Evolutionary conservation across 768 basidiomycete genomes (phyloP), one percentile per base, ranked within the genome.

Genomic region (Boletus pseudopeckii): DNA sequence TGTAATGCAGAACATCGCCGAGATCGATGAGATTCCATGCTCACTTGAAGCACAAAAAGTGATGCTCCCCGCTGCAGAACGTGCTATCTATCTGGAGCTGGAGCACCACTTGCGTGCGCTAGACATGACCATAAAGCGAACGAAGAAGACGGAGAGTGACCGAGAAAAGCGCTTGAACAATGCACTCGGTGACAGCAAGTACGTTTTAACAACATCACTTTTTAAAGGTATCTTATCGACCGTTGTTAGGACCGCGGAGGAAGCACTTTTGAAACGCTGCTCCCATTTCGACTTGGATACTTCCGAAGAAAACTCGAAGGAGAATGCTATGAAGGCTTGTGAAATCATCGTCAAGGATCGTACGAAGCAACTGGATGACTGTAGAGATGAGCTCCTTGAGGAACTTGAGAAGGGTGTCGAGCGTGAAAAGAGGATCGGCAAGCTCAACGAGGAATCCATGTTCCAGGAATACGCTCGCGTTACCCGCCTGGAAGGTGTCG

Each of bases 1-100:
- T 9, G 24, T 20, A 11, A 45, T 32, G 17, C 61, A 97, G 88
- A 97, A 97, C 64, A 85, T 95, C 47, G 93, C 95, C 9, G 95
- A 98, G 72, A 98, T 97, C 52, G 93, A 94, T 55, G 95, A 98
- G 72, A 98, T 98, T 52, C 88, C 89, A 2, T 91, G 85, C 73
- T 79, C 79, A 0, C 80, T 78, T 54, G 75, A 87, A 52, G 72
- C 85, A 28, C 77, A 85, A 59, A 74, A 76, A 26, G 82, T 96
- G 24, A 72, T 80, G 40, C 83, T 96, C 9, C 94, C 95, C 13
- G 92, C 94, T 7, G 92, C 95, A 0, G 95, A 97, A 70, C 88
- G 90, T 8, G 91, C 93, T 0, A 93, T 98, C 57, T 97, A 98
- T 69, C 79, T 95, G 32, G 95, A 98, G 65, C 80, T 98, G 9